Evolutionary conservation across 768 basidiomycete genomes (phyloP).

Genomic region (Tulasnella calospora): DNA sequence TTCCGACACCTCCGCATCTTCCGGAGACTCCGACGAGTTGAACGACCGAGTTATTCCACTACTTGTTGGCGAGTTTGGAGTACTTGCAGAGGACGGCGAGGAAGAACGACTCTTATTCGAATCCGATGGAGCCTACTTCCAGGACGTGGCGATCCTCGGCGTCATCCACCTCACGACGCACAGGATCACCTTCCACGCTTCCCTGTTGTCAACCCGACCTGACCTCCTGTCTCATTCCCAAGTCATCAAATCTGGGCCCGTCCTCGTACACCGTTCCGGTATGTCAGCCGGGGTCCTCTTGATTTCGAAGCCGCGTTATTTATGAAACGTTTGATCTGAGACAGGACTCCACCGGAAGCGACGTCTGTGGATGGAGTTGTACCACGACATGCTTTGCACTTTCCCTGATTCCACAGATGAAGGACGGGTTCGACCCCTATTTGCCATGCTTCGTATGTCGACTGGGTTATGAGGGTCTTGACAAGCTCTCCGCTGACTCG

Average conservation of each 20-base stretch:
- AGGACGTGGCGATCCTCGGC: conserved; percentile 40
- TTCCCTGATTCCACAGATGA: conserved; percentile 53
- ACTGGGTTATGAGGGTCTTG: background rate
- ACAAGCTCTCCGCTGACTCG: background rate
- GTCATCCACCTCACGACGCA: conserved; percentile 63
- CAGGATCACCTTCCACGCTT: conserved; percentile 60
- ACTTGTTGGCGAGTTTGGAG: conserved; percentile 55
- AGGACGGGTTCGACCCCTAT: conserved; percentile 51
- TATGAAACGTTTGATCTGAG: background rate
- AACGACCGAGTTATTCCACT: conserved; percentile 47
- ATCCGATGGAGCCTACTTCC: conserved; percentile 48
- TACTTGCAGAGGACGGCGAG: conserved; percentile 45
- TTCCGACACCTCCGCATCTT: background rate
- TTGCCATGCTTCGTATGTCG: conserved; percentile 49
- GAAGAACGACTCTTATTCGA: conserved; percentile 50
- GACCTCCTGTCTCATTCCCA: conserved; percentile 33
- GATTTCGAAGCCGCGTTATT: background rate
- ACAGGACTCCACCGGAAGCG: conserved; percentile 44
- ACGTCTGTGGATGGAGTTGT: conserved; percentile 59
- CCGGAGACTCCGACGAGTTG: conserved; percentile 34
- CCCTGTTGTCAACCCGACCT: conserved; percentile 47
- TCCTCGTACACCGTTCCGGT: conserved; percentile 43
- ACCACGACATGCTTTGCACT: conserved; percentile 54
- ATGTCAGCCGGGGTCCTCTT: background rate
- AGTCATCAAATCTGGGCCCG: conserved; percentile 49